These are phyloP conservation scores for Dionaea muscipula DNA, from an alignment of 179 eudicot species.

Conservation along the genomic window DNA sequence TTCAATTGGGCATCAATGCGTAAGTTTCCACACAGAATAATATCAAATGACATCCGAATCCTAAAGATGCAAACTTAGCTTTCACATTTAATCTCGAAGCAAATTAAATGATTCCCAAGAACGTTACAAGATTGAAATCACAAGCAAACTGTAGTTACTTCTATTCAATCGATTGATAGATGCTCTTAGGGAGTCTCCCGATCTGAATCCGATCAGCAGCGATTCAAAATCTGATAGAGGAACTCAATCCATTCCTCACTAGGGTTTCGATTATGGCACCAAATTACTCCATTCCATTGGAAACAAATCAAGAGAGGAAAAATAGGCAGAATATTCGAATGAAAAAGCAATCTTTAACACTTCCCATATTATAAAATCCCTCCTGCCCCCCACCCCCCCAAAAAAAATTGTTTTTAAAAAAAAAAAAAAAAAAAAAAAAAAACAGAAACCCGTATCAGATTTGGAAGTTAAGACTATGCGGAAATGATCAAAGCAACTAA, in stretches of 20 bases:
- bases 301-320: slow-evolving; percentile 3
- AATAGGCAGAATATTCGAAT: slow-evolving; percentile 4
- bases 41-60: neutral
- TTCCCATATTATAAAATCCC: too few species aligned
- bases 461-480: too few species aligned
- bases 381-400: too few species aligned
- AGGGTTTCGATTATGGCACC: neutral
- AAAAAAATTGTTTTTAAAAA: too few species aligned
- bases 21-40: neutral
- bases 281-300: neutral
- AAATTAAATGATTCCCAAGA: slow-evolving; percentile 5
- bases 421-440: too few species aligned
- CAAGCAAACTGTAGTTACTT: neutral
- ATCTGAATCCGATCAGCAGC: slow-evolving; percentile 15
- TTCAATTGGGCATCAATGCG: slow-evolving; percentile 7
- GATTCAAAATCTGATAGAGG: slow-evolving; percentile 13
- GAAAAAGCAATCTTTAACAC: too few species aligned
- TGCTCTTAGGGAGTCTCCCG: slow-evolving; percentile 11
- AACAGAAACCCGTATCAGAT: too few species aligned
- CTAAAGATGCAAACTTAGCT: neutral
- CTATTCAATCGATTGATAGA: neutral
- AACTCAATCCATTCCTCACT: slow-evolving; percentile 5
- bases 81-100: slow-evolving; percentile 5
- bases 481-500: too few species aligned
- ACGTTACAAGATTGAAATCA: slow-evolving; percentile 1